Percentiles rank a stretch among this genome's conserved stretches.
phyloP scores from a whole-genome alignment of 1,139 yeast species.

The Hyphopichia burtonii region DNA sequence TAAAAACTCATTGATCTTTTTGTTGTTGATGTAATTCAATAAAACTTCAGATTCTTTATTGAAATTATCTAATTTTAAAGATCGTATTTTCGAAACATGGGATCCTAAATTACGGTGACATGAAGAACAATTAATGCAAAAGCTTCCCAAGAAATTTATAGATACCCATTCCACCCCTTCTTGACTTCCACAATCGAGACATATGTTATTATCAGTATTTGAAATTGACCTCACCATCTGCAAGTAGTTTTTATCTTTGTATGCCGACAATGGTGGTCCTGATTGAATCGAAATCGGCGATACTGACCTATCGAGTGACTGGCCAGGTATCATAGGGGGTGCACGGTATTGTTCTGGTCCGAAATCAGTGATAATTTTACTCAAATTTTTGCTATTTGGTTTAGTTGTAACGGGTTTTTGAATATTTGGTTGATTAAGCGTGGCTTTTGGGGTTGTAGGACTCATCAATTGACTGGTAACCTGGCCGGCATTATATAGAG shows the following conservation, averaged over 20 bases:
- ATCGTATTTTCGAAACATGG: constrained; percentile 48
- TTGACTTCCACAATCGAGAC: constrained; percentile 76
- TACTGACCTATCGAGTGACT: constrained; percentile 17
- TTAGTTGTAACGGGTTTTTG: not conserved
- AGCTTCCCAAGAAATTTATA: constrained; percentile 64
- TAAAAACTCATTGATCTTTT: constrained; percentile 33
- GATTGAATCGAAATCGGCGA: constrained; percentile 40
- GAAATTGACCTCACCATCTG: constrained; percentile 43
- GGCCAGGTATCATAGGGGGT: constrained; percentile 17
- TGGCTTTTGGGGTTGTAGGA: not conserved
- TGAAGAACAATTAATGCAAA: constrained; percentile 82
- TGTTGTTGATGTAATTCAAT: constrained; percentile 43
- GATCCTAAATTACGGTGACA: constrained; percentile 55
- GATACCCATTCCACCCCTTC: constrained; percentile 87
- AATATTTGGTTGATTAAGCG: not conserved
- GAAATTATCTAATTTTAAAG: constrained; percentile 52
- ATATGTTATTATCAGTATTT: constrained; percentile 57
- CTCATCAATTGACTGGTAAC: constrained; percentile 23
- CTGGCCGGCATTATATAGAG: constrained; percentile 52
- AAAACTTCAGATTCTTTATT: constrained; percentile 40
- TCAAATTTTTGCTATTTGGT: constrained; percentile 1
- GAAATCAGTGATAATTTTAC: constrained; percentile 13
- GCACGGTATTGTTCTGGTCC: constrained; percentile 5
- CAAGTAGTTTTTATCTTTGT: constrained; percentile 29
- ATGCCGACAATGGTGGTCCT: constrained; percentile 10